Base-by-base conservation (phyloP, 441 rosid species). In the Euphorbia schlechtendalii region DNA sequence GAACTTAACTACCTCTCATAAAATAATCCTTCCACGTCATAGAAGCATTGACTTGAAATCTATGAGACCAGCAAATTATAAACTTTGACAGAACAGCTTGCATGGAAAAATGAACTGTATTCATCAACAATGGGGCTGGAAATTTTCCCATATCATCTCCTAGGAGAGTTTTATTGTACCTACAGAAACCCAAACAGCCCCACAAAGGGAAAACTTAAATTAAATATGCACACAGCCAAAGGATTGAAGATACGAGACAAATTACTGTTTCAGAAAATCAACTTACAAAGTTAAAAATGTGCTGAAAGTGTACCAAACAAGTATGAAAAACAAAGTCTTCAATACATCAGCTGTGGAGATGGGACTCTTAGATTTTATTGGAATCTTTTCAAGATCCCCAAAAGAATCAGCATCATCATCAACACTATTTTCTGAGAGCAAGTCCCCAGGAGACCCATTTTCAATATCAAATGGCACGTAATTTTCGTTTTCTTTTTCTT, bases 301-400 rank as follows among this genome's bases (percentile, higher is more conserved):
- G 85, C 99, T 94, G 83, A 89, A 94, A 49, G 94, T 87, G 83
- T 91, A 94, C 99, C 99, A 94, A 59, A 91, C 86, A 80, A 94
- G 95, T 68, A 94, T 88, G 71, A 94, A 82, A 82, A 91, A 91
- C 70, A 94, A 71, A 53, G 98, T 94, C 78, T 89, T 94, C 74
- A 89, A 80, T 69, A 94, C 84, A 73, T 89, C 97, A n/a, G 86
- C 79, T 7, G 80, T 63, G 74, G 92, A 83, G 52, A 89, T 41
- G 63, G 62, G 69, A 36, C 58, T 60, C 22, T 60, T 59, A 8
- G 81, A 65, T 28, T 64, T 55, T 70, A 38, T 56, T 45, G 84
- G 70, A 62, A 68, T 56, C 22, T 69, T 73, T 57, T 76, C 71
- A 15, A 36, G 75, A 69, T 58, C 75, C 10, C 64, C 65, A 65